Conservation (phyloP, 192 early-diverging fungal species). For the Geosiphon pyriformis region DNA sequence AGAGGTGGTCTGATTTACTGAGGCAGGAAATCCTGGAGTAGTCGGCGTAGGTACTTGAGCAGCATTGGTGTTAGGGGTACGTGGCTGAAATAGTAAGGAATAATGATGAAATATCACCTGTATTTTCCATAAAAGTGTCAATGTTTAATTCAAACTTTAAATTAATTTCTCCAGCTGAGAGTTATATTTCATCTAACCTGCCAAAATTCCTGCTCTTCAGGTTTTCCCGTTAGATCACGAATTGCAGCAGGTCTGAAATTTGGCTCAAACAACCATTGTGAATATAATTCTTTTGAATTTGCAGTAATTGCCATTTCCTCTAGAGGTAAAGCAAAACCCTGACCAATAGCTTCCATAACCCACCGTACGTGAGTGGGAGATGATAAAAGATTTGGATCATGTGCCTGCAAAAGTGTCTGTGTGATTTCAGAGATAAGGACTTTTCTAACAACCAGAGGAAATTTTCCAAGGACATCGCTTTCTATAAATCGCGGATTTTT, state of each 20-base stretch:
- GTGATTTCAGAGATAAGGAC: constrained; percentile 67
- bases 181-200: constrained; percentile 41
- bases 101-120: constrained; percentile 75
- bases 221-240: constrained; percentile 31
- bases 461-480: constrained; percentile 58
- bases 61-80: constrained; percentile 17
- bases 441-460: constrained; percentile 62
- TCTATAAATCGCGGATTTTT: constrained; percentile 42
- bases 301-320: constrained; percentile 67
- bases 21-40: constrained; percentile 13
- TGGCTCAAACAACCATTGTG: constrained; percentile 69
- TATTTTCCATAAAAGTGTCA: not conserved
- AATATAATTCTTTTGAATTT: constrained; percentile 64
- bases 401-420: constrained; percentile 39
- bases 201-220: constrained; percentile 64
- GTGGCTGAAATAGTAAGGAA: constrained; percentile 65
- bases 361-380: constrained; percentile 75
- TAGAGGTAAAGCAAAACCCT: constrained; percentile 72
- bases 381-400: constrained; percentile 57
- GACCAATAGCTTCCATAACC: constrained; percentile 83
- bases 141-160: not conserved
- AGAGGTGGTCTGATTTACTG: constrained; percentile 15
- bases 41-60: constrained; percentile 29
- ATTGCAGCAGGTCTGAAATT: constrained; percentile 56
- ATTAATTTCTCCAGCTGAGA: too few species aligned